These are phyloP conservation scores for Corylus americana DNA, from an alignment of 306 rosid genomes.

Conservation along the genomic window DNA sequence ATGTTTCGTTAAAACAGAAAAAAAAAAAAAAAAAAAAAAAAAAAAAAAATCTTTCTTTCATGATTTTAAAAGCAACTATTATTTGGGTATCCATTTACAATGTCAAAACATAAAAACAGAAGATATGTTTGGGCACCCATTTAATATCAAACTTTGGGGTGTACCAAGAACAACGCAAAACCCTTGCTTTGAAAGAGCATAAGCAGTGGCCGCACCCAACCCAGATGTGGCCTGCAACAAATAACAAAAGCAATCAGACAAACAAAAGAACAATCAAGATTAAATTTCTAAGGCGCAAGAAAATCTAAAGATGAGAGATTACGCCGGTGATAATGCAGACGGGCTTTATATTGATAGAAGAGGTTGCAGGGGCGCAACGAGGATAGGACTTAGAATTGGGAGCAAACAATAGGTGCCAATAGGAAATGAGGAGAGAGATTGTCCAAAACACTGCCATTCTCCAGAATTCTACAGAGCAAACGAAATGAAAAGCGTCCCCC, in stretches of 20 bases:
- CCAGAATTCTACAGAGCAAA: conserved; percentile 55
- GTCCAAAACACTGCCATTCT: conserved; percentile 78
- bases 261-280: neutral
- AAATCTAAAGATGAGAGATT: conserved; percentile 17
- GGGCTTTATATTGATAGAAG: conserved; percentile 36
- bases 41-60: conserved; percentile 3
- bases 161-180: conserved; percentile 73
- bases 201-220: conserved; percentile 74
- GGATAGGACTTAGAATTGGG: conserved; percentile 30
- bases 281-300: neutral
- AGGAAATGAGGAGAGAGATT: conserved; percentile 38
- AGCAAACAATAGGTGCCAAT: conserved; percentile 41
- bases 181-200: conserved; percentile 66
- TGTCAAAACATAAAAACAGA: neutral
- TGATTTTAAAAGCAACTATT: neutral
- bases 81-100: neutral
- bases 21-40: too few species aligned
- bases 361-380: conserved; percentile 37
- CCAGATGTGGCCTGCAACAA: conserved; percentile 87
- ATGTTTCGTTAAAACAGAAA: neutral
- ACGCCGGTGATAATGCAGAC: conserved; percentile 88
- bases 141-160: neutral
- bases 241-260: conserved; percentile 5
- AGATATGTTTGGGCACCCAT: neutral
- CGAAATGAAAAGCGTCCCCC: conserved; percentile 36